These are phyloP conservation scores for Phytophthora ramorum DNA, from an alignment of 352 stramenopile genomes.

Conservation along the genomic window DNA sequence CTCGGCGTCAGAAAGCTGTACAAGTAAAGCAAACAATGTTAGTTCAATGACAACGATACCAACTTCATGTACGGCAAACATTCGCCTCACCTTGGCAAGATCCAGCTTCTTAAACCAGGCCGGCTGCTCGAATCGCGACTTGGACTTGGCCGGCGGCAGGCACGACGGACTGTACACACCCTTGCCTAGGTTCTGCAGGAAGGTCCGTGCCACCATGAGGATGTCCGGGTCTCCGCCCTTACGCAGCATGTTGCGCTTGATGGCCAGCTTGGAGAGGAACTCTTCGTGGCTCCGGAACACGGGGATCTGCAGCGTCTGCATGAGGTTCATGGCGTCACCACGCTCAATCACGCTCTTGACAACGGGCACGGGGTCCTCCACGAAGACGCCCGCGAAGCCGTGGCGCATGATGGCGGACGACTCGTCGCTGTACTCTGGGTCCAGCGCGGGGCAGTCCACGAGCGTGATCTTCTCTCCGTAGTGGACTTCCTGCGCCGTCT, in stretches of 20 bases:
- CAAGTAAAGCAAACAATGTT: conserved; percentile 18
- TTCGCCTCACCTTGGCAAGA: conserved; percentile 54
- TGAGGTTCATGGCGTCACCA: conserved; percentile 93
- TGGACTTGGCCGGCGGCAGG: conserved; percentile 78
- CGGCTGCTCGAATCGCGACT: conserved; percentile 83
- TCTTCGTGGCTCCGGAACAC: conserved; percentile 93
- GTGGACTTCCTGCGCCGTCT: conserved; percentile 91
- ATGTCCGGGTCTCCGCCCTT: conserved; percentile 98
- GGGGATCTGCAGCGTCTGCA: conserved; percentile 96
- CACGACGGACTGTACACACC: conserved; percentile 64
- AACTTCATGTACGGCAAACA: neutral
- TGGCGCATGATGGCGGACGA: conserved; percentile 92
- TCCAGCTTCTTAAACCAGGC: conserved; percentile 68
- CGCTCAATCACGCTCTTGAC: conserved; percentile 93
- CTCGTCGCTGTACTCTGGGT: conserved; percentile 94
- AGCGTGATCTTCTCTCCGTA: conserved; percentile 97
- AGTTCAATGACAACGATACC: conserved; percentile 10
- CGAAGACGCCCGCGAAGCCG: conserved; percentile 94
- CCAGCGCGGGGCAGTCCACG: conserved; percentile 97
- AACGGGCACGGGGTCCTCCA: conserved; percentile 94
- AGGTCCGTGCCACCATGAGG: conserved; percentile 89
- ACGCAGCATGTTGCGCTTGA: conserved; percentile 93
- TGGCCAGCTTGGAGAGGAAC: conserved; percentile 97
- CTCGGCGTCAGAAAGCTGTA: conserved; percentile 58
- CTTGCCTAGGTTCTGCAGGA: conserved; percentile 83